phyloP scores from a whole-genome alignment of 1,139 yeast genomes.

The Pichia sp. region DNA sequence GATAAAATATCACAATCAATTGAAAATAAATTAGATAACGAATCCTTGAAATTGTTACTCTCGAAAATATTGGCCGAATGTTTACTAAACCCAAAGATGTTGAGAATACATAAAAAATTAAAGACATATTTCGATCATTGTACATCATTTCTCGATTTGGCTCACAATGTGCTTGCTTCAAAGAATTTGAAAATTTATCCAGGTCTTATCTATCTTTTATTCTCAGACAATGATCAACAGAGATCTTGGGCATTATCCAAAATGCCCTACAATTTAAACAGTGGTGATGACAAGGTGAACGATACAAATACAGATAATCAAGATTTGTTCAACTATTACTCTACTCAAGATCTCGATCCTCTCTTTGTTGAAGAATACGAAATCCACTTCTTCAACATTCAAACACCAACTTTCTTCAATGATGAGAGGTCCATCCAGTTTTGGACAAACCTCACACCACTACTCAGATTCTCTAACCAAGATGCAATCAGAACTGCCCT shows the following conservation, averaged over 20 bases:
- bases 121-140: constrained; percentile 17
- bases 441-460: constrained; percentile 42
- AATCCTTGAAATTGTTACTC: constrained; percentile 15
- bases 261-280: constrained; percentile 19
- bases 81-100: constrained; percentile 42
- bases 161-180: constrained; percentile 7
- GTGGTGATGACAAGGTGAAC: background rate
- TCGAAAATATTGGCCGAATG: constrained; percentile 37
- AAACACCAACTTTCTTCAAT: constrained; percentile 41
- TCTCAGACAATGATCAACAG: constrained; percentile 44
- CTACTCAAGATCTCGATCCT: constrained; percentile 24
- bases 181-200: constrained; percentile 29
- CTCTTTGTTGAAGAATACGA: constrained; percentile 49
- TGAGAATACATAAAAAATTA: constrained; percentile 33
- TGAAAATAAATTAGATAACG: constrained; percentile 21
- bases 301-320: background rate
- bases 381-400: constrained; percentile 44
- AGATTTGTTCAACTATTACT: constrained; percentile 7
- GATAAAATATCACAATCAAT: constrained; percentile 16
- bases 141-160: constrained; percentile 10
- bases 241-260: constrained; percentile 39
- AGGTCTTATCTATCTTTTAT: constrained; percentile 45
- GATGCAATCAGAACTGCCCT: constrained; percentile 35
- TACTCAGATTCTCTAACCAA: constrained; percentile 36
- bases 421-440: constrained; percentile 39